phyloP scores from a whole-genome alignment of 257 asterid genomes.

The Ligustrum vulgare region DNA sequence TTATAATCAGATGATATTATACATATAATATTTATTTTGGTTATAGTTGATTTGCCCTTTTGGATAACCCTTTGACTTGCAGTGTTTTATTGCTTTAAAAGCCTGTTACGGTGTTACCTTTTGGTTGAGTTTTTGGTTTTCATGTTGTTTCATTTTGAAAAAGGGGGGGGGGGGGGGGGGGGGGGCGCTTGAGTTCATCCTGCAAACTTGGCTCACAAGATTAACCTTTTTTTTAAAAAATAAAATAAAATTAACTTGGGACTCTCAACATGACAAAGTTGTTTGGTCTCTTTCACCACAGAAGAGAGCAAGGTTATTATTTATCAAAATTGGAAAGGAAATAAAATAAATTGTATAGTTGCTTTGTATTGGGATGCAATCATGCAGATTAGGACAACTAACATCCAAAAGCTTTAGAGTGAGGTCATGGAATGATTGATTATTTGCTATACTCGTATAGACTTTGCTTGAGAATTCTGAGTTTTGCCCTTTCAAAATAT shows the following conservation, averaged over 20 bases:
- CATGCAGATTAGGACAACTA: neutral
- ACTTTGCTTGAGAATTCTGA: neutral
- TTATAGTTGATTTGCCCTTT: neutral
- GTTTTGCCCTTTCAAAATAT: neutral
- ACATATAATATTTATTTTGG: neutral
- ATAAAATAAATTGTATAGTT: neutral
- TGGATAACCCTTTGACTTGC: neutral
- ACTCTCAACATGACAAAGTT: neutral
- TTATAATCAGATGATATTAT: too few relatives aligned
- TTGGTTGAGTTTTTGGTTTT: neutral
- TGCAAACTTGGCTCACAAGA: neutral
- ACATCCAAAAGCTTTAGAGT: slow-evolving; percentile 9
- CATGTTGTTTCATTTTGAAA: neutral
- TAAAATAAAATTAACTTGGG: neutral
- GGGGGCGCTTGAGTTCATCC: neutral
- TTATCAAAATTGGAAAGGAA: neutral
- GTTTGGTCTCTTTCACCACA: neutral
- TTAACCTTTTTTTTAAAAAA: too few relatives aligned
- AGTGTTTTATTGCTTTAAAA: neutral
- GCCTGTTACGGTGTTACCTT: neutral
- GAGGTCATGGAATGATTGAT: slow-evolving; percentile 1
- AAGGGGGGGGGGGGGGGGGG: neutral
- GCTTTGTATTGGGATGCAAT: neutral
- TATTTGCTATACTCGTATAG: neutral
- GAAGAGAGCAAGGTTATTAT: neutral